phyloP scores from a whole-genome alignment of 2,329 filamentous ascomycete species.

The Orbilia ellipsospora region DNA sequence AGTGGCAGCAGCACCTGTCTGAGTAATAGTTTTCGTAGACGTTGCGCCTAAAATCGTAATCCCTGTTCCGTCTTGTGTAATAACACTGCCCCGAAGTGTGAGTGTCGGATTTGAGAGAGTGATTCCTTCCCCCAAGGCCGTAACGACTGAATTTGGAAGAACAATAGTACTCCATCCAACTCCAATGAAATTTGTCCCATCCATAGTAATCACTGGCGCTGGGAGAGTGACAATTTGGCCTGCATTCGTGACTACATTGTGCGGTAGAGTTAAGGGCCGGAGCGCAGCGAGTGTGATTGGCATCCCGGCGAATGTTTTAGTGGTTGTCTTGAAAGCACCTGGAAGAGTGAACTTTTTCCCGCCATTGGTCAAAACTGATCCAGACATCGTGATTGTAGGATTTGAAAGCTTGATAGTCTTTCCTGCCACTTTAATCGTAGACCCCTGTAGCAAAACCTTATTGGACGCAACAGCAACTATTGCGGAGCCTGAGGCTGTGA shows the following conservation, averaged over 20 bases:
- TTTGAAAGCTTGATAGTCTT: conserved; percentile 1
- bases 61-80: not conserved
- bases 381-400: not conserved
- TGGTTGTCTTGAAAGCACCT: not conserved
- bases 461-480: conserved; percentile 3
- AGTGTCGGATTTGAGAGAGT: not conserved
- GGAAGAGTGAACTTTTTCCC: not conserved
- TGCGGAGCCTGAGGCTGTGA: not conserved
- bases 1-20: not conserved
- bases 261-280: not conserved
- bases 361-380: not conserved
- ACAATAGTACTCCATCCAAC: not conserved
- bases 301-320: not conserved
- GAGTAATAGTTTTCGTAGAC: not conserved
- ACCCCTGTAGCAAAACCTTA: not conserved
- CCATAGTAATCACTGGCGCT: not conserved
- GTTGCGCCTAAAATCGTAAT: not conserved
- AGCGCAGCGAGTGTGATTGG: not conserved
- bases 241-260: not conserved
- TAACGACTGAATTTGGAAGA: not conserved
- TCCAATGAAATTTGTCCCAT: not conserved
- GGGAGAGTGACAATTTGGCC: not conserved
- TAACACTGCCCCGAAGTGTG: not conserved
- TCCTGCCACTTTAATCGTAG: not conserved
- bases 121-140: not conserved